These are phyloP conservation scores for Solanum aculeatissimum DNA, from an alignment of 305 asterid genomes.

Conservation along the genomic window DNA sequence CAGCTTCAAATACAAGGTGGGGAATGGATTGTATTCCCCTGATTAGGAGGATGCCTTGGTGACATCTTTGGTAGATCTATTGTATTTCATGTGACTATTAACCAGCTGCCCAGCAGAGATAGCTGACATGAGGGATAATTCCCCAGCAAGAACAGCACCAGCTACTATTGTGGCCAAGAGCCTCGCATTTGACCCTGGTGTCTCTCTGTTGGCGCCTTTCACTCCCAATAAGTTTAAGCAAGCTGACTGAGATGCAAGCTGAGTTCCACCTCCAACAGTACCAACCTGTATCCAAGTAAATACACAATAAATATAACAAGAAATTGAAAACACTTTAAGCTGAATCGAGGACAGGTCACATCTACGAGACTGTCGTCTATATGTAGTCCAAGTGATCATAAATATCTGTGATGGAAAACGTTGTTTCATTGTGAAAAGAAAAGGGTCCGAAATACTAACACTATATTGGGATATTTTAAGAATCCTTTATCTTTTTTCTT, in stretches of 20 bases:
- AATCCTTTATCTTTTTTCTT: not conserved
- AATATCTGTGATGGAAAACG: not conserved
- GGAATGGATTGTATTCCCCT: not conserved
- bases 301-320: not conserved
- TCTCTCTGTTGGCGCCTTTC: constrained; percentile 6
- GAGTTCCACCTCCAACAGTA: constrained; percentile 14
- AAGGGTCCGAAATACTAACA: not conserved
- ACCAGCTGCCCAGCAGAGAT: constrained; percentile 5
- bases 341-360: not conserved
- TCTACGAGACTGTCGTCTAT: not conserved
- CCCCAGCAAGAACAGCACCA: constrained; percentile 11
- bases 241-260: constrained; percentile 12
- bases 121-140: constrained; percentile 6
- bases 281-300: constrained; percentile 3
- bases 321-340: not conserved
- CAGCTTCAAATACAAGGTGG: not conserved
- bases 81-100: constrained; percentile 9
- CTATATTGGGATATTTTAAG: not conserved
- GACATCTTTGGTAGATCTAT: constrained; percentile 6
- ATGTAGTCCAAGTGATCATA: not conserved
- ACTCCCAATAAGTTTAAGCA: constrained; percentile 11
- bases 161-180: constrained; percentile 9
- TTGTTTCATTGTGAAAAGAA: not conserved
- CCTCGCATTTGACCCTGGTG: constrained; percentile 8
- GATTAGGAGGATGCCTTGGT: not conserved